These are phyloP conservation scores for Comarum palustre DNA, from an alignment of 306 rosid species.

Conservation along the genomic window DNA sequence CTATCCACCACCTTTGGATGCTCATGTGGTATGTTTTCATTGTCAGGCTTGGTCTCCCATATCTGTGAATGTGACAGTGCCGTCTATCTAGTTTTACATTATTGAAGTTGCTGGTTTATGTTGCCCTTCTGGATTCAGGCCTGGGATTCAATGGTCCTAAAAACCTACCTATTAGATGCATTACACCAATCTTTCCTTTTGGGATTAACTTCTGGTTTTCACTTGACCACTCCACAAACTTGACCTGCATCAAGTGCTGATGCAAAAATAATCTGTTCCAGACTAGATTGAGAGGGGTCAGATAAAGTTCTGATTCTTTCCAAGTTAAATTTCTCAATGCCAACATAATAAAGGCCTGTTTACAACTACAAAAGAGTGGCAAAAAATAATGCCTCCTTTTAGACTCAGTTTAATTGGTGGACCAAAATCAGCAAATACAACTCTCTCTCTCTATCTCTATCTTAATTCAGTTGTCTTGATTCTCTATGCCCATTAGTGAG, in stretches of 20 bases:
- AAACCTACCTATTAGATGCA: not conserved
- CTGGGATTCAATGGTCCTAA: not conserved
- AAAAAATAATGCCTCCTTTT: not conserved
- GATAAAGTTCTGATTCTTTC: not conserved
- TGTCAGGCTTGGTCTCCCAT: slow-evolving; percentile 17
- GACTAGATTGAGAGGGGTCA: not conserved
- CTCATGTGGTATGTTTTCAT: slow-evolving; percentile 62
- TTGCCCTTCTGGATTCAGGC: not conserved
- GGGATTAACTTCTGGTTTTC: not conserved
- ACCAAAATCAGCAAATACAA: not conserved
- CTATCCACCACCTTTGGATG: slow-evolving; percentile 97
- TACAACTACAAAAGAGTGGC: not conserved
- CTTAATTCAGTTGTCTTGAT: not conserved
- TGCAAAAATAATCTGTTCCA: not conserved
- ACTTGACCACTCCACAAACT: not conserved
- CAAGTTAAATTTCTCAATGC: not conserved
- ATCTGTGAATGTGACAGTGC: slow-evolving; percentile 2
- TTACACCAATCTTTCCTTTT: not conserved
- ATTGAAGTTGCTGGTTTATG: not conserved
- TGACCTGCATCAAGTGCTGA: slow-evolving; percentile 1
- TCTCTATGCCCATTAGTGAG: not conserved
- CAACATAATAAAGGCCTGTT: not conserved
- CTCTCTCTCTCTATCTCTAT: not conserved
- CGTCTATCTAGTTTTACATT: not conserved
- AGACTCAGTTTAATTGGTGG: not conserved